These are phyloP conservation scores for Fusarium tuaranense DNA, from an alignment of 2,329 filamentous ascomycete genomes.

Conservation along the genomic window DNA sequence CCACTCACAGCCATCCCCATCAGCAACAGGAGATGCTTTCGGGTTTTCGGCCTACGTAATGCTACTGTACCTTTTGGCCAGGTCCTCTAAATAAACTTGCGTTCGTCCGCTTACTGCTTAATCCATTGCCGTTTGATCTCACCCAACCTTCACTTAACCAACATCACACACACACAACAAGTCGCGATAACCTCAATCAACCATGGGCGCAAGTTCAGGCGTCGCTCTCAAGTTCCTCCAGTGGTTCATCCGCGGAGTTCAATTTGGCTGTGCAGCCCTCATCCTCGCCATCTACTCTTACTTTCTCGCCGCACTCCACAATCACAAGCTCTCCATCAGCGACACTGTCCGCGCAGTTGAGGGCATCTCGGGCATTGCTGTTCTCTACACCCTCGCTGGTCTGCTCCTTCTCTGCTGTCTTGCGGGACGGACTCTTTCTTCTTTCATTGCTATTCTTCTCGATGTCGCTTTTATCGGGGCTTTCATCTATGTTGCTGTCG, in stretches of 20 bases:
- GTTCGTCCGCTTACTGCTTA: neutral
- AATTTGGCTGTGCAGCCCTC: constrained; percentile 78
- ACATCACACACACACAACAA: neutral
- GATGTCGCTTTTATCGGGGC: constrained; percentile 81
- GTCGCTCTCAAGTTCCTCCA: constrained; percentile 76
- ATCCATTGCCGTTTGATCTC: neutral
- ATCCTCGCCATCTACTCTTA: constrained; percentile 86
- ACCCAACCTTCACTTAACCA: neutral
- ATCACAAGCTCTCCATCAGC: constrained; percentile 72
- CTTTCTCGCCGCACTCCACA: constrained; percentile 80
- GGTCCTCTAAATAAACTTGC: constrained; percentile 25
- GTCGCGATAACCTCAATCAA: constrained; percentile 18
- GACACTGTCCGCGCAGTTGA: constrained; percentile 78
- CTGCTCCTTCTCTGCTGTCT: constrained; percentile 82
- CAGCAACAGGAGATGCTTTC: constrained; percentile 18
- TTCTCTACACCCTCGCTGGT: constrained; percentile 80
- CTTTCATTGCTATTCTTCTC: constrained; percentile 78
- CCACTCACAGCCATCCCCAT: constrained; percentile 15
- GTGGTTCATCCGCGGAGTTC: constrained; percentile 78
- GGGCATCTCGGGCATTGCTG: constrained; percentile 80
- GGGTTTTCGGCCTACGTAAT: constrained; percentile 30
- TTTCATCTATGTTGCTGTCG: constrained; percentile 84
- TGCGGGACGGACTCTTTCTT: constrained; percentile 79
- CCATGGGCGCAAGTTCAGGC: constrained; percentile 48
- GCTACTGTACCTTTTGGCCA: constrained; percentile 14